These are phyloP conservation scores for Basidiobolus meristosporus DNA, from an alignment of 371 early-diverging fungal genomes.

Conservation along the genomic window DNA sequence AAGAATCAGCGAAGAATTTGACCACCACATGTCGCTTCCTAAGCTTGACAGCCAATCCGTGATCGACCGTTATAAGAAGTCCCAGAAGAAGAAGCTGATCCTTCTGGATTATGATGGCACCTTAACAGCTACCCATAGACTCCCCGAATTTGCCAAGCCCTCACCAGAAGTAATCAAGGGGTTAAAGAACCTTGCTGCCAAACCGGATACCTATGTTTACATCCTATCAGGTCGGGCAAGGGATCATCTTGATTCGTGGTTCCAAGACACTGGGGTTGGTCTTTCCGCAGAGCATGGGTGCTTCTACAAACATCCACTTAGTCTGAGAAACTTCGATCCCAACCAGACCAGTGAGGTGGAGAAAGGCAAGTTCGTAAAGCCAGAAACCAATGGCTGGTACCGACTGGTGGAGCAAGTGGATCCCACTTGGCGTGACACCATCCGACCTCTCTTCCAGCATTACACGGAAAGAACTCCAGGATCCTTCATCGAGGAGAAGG, in stretches of 20 bases:
- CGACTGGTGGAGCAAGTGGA: constrained; percentile 67
- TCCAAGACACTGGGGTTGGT: constrained; percentile 65
- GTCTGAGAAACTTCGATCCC: constrained; percentile 2
- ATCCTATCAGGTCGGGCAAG: constrained; percentile 79
- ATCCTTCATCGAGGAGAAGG: constrained; percentile 83
- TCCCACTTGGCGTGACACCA: constrained; percentile 75
- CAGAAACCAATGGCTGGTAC: constrained; percentile 41
- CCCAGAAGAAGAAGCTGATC: constrained; percentile 32
- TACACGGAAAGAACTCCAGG: constrained; percentile 92
- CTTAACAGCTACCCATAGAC: constrained; percentile 54
- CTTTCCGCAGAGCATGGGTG: constrained; percentile 90
- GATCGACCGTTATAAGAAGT: constrained; percentile 3
- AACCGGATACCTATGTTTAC: constrained; percentile 79
- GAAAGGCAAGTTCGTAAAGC: constrained; percentile 11
- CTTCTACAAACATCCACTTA: constrained; percentile 66
- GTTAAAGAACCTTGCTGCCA: constrained; percentile 39
- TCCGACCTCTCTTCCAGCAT: constrained; percentile 78
- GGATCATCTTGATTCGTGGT: constrained; percentile 74
- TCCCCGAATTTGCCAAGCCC: constrained; percentile 79
- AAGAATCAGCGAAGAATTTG: neutral
- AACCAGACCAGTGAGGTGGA: neutral
- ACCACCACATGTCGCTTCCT: neutral
- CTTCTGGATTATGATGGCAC: constrained; percentile 93
- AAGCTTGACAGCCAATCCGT: neutral
- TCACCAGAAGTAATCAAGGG: constrained; percentile 37